Percentiles rank a stretch among this genome's conserved stretches.
These are phyloP conservation scores for Dactylonectria macrodidyma DNA, from an alignment of 2,329 filamentous ascomycete genomes.

Conservation along the genomic window DNA sequence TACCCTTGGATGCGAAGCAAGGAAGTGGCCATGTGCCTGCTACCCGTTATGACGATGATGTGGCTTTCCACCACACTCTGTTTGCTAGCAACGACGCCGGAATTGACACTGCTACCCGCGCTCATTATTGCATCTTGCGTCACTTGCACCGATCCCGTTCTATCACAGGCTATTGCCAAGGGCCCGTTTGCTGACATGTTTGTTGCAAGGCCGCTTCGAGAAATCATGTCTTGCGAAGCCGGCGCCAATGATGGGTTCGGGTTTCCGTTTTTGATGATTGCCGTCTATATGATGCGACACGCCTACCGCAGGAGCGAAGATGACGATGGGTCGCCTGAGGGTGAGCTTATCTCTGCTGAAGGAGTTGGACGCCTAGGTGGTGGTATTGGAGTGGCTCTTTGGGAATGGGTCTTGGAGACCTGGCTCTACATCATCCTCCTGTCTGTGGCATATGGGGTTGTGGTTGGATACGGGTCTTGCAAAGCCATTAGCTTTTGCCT, in stretches of 20 bases:
- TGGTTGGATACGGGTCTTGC: slow-evolving; percentile 64
- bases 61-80: slow-evolving; percentile 72
- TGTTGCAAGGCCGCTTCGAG: slow-evolving; percentile 69
- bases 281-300: slow-evolving; percentile 70
- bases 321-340: slow-evolving; percentile 18
- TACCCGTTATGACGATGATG: slow-evolving; percentile 75
- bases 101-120: slow-evolving; percentile 66
- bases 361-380: slow-evolving; percentile 67
- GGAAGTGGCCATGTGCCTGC: slow-evolving; percentile 68
- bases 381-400: slow-evolving; percentile 65
- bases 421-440: slow-evolving; percentile 72
- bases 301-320: slow-evolving; percentile 55
- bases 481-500: slow-evolving; percentile 62
- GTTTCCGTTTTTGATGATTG: slow-evolving; percentile 73
- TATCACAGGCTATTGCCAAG: slow-evolving; percentile 75
- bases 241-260: slow-evolving; percentile 75
- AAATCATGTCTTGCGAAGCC: slow-evolving; percentile 74
- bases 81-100: slow-evolving; percentile 68
- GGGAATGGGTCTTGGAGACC: slow-evolving; percentile 72
- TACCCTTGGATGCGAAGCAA: slow-evolving; percentile 66
- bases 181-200: slow-evolving; percentile 74
- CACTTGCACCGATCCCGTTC: slow-evolving; percentile 74
- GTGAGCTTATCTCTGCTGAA: slow-evolving; percentile 31
- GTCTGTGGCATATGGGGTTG: slow-evolving; percentile 65
- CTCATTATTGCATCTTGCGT: slow-evolving; percentile 74